Percentiles rank a stretch among this genome's conserved stretches.
phyloP scores from a whole-genome alignment of 306 rosid genomes.

The Fragaria nilgerrensis region DNA sequence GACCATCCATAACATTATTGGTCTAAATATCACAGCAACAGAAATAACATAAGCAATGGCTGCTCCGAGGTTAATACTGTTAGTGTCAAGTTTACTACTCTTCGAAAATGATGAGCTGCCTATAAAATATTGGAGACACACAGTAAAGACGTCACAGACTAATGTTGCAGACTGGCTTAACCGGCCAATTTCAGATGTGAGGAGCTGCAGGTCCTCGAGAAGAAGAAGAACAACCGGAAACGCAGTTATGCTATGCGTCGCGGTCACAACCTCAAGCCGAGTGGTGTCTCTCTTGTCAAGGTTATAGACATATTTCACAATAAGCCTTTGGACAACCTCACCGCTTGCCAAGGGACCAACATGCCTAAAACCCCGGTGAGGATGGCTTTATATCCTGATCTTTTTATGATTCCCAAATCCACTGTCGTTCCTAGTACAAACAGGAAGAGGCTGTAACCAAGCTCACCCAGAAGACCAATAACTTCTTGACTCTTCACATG shows the following conservation, averaged over 20 bases:
- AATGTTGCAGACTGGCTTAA: conserved; percentile 46
- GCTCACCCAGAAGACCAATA: not conserved
- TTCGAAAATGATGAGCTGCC: not conserved
- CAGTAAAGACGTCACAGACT: conserved; percentile 33
- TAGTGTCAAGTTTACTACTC: too few relatives aligned
- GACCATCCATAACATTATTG: conserved; percentile 43
- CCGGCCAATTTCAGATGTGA: conserved; percentile 46
- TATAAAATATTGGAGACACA: not conserved
- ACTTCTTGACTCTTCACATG: not conserved
- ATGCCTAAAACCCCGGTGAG: conserved; percentile 5
- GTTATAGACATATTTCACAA: not conserved
- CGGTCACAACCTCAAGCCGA: not conserved
- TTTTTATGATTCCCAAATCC: conserved; percentile 35
- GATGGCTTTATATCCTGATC: conserved; percentile 38
- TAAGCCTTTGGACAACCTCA: not conserved
- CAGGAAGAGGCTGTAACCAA: not conserved
- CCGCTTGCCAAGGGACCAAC: not conserved
- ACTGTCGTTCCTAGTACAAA: not conserved
- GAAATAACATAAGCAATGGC: not conserved
- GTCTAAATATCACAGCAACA: not conserved
- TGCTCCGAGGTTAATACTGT: too few relatives aligned
- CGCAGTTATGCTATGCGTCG: conserved; percentile 9
- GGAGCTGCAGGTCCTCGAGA: conserved; percentile 40
- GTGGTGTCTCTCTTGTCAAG: not conserved
- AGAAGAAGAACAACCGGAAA: conserved; percentile 34